Percentiles rank a stretch among this genome's conserved stretches.
Conservation (phyloP, 805 yeast species). For the Tetrapisispora phaffii region DNA sequence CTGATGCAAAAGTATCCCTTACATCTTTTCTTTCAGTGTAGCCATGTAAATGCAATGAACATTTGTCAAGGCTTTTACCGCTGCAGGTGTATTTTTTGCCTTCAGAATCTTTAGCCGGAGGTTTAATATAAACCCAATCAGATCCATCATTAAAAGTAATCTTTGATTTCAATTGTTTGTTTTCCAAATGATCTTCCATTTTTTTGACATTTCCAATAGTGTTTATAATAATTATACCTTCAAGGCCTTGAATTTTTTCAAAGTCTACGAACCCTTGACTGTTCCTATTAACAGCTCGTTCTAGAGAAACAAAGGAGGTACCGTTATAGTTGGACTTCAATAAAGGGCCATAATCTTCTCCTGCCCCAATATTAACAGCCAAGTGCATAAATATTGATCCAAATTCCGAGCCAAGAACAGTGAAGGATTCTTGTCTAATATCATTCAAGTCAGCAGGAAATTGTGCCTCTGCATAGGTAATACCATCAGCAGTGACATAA, state of each 20-base stretch:
- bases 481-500: constrained; percentile 70
- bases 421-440: constrained; percentile 59
- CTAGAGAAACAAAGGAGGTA: constrained; percentile 64
- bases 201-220: constrained; percentile 48
- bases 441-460: constrained; percentile 60
- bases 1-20: constrained; percentile 79
- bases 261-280: constrained; percentile 72
- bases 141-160: constrained; percentile 90
- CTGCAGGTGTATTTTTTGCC: constrained; percentile 50
- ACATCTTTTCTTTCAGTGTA: constrained; percentile 78
- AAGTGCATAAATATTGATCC: constrained; percentile 75
- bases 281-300: constrained; percentile 68
- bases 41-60: constrained; percentile 82
- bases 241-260: constrained; percentile 72
- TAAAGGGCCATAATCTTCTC: constrained; percentile 62
- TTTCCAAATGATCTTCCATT: constrained; percentile 26
- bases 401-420: constrained; percentile 64
- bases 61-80: constrained; percentile 42
- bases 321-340: constrained; percentile 89
- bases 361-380: constrained; percentile 45
- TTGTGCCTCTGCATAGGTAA: constrained; percentile 61
- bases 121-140: constrained; percentile 62
- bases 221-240: constrained; percentile 75
- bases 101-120: constrained; percentile 57
- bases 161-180: constrained; percentile 55